Base-by-base conservation (phyloP, 805 yeast species). In the Grigorovia yakushimaensis region DNA sequence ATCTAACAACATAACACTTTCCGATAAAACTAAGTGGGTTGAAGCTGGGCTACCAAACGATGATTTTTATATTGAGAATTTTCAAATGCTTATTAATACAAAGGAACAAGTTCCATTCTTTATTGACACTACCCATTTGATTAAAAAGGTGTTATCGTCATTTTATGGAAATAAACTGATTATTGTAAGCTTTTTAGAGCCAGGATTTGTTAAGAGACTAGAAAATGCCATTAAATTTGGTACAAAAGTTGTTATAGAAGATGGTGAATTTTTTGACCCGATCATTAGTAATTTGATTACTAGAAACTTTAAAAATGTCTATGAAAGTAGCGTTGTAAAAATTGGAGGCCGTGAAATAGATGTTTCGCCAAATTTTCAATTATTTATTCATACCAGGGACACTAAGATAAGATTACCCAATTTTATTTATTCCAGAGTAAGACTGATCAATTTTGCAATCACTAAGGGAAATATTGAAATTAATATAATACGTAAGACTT, bases 161-260 rank as follows among this genome's bases (percentile, higher is more conserved):
- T 46, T 39, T 51, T 51, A n/a, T 35, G 50, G 51, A 0, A 63
- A 65, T 41, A 71, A 70, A 46, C 55, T 81, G 5, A 64, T 73
- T 2, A 59, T 79, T 0, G 77, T 95, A 0, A 84, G 94, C 55
- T 86, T 91, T 57, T 62, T 83, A 41, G 88, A 84, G 55, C 75
- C 72, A 4, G 77, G 82, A 0, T 85, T 81, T 59, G 60, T 75
- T 2, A 81, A 79, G 52, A 83, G 78, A 40, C 58, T 91, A 15
- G 95, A 88, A 59, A 84, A 87, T 56, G 82, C 95, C 0, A 60
- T 89, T 23, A 70, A 93, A 52, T 89, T 89, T 70, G 97, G 98
- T 4, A 88, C 86, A 2, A 56, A 76, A 0, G 67, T 91, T 7
- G 58, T 89, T 13, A 72, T 91, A 17, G 78, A 78, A 53, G 91